Base-by-base conservation (phyloP, 495 filamentous ascomycete genomes). In the Penicillium goetzii region DNA sequence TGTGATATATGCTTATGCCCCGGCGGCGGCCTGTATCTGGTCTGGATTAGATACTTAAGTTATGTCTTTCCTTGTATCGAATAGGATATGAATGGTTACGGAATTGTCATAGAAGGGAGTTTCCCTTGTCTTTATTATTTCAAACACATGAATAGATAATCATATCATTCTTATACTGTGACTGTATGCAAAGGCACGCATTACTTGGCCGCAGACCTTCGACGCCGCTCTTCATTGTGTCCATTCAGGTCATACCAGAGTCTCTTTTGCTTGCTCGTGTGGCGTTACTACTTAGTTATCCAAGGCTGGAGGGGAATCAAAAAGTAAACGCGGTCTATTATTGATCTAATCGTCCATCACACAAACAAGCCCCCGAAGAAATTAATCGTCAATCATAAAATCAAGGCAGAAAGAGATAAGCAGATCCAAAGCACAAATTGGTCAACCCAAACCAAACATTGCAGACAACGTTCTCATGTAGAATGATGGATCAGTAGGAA, bases 1-100 rank as follows among this genome's bases (percentile, higher is more conserved):
- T 32, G 55, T 43, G 34, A 19, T 57, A 21, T 9, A 43, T 21
- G 55, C 55, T 43, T 57, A 40, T 57, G 55, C 55, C 55, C 55
- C 36, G 55, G 55, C 38, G 36, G 55, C 55, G 23, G 38, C 55
- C 12, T 34, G 10, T 57, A 26, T 43, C 36, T 43, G 55, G 23
- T 43, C 55, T 34, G 52, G 19, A 36, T 55, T 21, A 36, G n/a
- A 55, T 55, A 7, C 11, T 21, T 36, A 30, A n/a, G 23, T 51
- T 25, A 30, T 51, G 47, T 51, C 47, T 51, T 51, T 51, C 47
- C 47, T 51, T 51, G 47, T 30, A 28, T 51, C 14, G 11, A 51
- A 30, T 51, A 51, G 47, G 47, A 51, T 51, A 51, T 51, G 47
- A 30, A 23, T 3, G 4, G 23, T 51, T 51, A 28, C 8, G 47